Percentiles rank a stretch among this genome's conserved stretches.
These are phyloP conservation scores for Biscogniauxia marginata DNA, from an alignment of 2,329 filamentous ascomycete genomes.

Conservation along the genomic window DNA sequence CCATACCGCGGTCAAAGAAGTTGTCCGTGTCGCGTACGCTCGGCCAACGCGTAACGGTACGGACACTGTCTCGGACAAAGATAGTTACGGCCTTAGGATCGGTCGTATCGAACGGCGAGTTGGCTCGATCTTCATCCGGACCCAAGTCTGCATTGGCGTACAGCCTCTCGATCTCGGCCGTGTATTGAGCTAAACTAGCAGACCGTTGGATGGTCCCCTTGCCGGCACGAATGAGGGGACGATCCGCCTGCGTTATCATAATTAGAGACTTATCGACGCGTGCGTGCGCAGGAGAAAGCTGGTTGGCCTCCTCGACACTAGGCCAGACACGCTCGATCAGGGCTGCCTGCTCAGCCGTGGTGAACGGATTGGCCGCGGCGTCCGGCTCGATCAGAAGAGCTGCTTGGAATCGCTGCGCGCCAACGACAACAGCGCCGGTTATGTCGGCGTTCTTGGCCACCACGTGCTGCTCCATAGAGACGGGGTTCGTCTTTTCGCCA, in stretches of 20 bases:
- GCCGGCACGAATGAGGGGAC: slow-evolving; percentile 20
- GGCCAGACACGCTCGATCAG: slow-evolving; percentile 25
- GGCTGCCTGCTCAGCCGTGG: slow-evolving; percentile 17
- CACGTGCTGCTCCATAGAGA: slow-evolving; percentile 29
- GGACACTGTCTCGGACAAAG: slow-evolving; percentile 7
- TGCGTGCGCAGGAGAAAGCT: slow-evolving; percentile 18
- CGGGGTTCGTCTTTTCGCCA: slow-evolving; percentile 31
- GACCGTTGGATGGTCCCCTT: slow-evolving; percentile 24
- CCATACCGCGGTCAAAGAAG: slow-evolving; percentile 15
- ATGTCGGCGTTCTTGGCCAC: slow-evolving; percentile 17
- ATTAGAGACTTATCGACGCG: slow-evolving; percentile 24
- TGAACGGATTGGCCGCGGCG: background rate
- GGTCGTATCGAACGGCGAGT: background rate
- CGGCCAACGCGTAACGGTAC: slow-evolving; percentile 5
- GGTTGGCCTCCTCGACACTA: slow-evolving; percentile 24
- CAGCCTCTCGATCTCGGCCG: slow-evolving; percentile 19
- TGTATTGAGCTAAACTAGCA: slow-evolving; percentile 20
- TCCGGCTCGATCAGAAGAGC: slow-evolving; percentile 22
- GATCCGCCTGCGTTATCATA: slow-evolving; percentile 11
- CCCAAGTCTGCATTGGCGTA: slow-evolving; percentile 16
- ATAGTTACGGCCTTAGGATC: background rate
- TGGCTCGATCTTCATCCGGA: slow-evolving; percentile 5
- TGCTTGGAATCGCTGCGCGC: slow-evolving; percentile 22
- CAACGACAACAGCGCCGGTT: slow-evolving; percentile 19
- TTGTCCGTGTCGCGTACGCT: slow-evolving; percentile 3